Base-by-base conservation (phyloP, 176 grass and related monocot genomes). In the Oropetium thomaeum region DNA sequence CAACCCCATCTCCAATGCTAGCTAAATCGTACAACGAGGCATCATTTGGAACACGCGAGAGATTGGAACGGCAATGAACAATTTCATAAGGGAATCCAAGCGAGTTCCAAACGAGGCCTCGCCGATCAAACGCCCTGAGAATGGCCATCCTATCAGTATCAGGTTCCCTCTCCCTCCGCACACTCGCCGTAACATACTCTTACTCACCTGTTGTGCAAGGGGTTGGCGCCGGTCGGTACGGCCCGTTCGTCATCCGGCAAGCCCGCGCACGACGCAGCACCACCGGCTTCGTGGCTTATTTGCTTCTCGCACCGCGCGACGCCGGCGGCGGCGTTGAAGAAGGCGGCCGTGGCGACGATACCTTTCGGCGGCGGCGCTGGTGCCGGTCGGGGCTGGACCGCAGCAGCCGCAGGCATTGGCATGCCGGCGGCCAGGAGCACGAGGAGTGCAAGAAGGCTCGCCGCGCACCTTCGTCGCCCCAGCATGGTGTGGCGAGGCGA, bases 201-300 rank as follows among this genome's bases (percentile, higher is more conserved):
- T 2, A 42, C 15, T 81, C 74, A 73, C 44, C 52, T 48, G 61
- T 92, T 92, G 79, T 92, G 89, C 47, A 92, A 27, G 15, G 89
- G 89, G 73, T 92, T 92, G 11, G 86, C 34, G 55, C 86, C 86
- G 35, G 82, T 86, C 17, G 86, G 89, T 60, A 89, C 74, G 38
- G 42, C 83, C 38, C 86, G 31, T 73, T 83, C 80, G 63, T 87
- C 79, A 8, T 55, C 54, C 33, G 38, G 8, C 66, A 38, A 2
- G 58, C 23, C 12, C 13, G 1, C 55, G 32, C 72, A 77, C 19
- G n/a, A 14, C n/a, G 61, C 62, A 2, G 33, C 23, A n/a, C 9
- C 22, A 7, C 15, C 40, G 7, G 30, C 59, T 52, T 25, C 27
- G 10, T 39, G 15, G 7, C 11, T 25, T 19, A 48, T 5, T 60